These are phyloP conservation scores for Eimeria sp. DNA, from an alignment of 169 alveolate genomes.

Conservation along the genomic window DNA sequence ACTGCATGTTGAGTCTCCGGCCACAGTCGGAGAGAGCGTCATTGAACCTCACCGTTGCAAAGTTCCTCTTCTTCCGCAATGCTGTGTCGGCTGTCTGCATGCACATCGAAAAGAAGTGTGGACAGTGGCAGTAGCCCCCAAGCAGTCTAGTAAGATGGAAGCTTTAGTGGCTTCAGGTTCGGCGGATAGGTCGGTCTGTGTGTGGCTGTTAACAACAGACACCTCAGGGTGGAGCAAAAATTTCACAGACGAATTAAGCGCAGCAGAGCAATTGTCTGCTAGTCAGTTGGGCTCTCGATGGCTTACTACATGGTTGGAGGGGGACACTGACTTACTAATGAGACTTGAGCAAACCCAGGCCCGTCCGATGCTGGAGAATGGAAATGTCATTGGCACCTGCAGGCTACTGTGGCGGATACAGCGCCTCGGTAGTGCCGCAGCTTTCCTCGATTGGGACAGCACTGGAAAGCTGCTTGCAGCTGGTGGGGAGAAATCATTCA, in stretches of 20 bases:
- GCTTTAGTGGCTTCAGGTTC: constrained; percentile 60
- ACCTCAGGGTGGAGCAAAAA: neutral
- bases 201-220: constrained; percentile 51
- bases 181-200: constrained; percentile 67
- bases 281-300: constrained; percentile 34
- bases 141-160: constrained; percentile 1
- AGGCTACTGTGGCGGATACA: constrained; percentile 52
- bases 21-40: constrained; percentile 16
- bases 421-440: constrained; percentile 62
- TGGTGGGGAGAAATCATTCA: constrained; percentile 52
- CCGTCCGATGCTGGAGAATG: constrained; percentile 52
- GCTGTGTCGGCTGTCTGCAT: constrained; percentile 63
- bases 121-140: constrained; percentile 70
- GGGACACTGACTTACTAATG: constrained; percentile 36
- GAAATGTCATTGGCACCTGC: constrained; percentile 62
- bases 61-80: constrained; percentile 56
- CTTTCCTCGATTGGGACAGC: constrained; percentile 68
- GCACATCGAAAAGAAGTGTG: constrained; percentile 66
- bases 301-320: constrained; percentile 44
- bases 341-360: constrained; percentile 72
- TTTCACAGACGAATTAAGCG: neutral
- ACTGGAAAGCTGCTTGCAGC: constrained; percentile 63
- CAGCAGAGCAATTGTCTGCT: neutral
- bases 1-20: constrained; percentile 57
- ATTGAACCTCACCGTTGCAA: constrained; percentile 61